Percentiles rank a stretch among this genome's conserved stretches.
Evolutionary conservation across 371 early-diverging fungal species (phyloP).

Genomic region (Syncephalis plumigaleata): DNA sequence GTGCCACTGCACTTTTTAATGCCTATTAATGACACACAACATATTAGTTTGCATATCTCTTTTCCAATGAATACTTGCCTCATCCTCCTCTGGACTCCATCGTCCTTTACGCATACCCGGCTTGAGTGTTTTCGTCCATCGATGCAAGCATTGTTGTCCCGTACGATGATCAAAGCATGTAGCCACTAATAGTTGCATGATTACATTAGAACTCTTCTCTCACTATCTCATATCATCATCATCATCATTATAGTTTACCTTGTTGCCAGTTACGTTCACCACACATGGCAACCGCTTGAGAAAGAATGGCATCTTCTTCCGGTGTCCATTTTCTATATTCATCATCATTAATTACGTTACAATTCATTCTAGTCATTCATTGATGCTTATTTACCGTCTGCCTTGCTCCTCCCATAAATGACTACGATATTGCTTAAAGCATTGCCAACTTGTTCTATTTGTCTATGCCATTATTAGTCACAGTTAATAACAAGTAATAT

Average conservation of each 20-base stretch:
- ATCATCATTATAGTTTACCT: slow-evolving; percentile 7
- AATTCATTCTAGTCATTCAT: not conserved
- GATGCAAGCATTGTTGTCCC: slow-evolving; percentile 66
- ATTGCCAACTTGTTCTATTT: not conserved
- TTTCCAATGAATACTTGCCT: slow-evolving; percentile 5
- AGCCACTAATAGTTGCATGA: slow-evolving; percentile 45
- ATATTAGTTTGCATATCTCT: slow-evolving; percentile 3
- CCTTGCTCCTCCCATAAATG: not conserved
- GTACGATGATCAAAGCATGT: slow-evolving; percentile 43
- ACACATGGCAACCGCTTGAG: slow-evolving; percentile 29
- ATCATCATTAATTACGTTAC: not conserved
- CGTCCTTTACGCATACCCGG: slow-evolving; percentile 55
- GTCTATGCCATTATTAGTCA: slow-evolving; percentile 15
- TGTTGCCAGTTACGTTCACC: slow-evolving; percentile 56
- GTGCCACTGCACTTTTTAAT: slow-evolving; percentile 37
- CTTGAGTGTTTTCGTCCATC: slow-evolving; percentile 58
- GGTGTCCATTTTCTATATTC: slow-evolving; percentile 28
- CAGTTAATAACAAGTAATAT: slow-evolving; percentile 18
- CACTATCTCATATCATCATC: too few relatives aligned
- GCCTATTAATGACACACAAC: slow-evolving; percentile 10
- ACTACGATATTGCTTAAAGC: not conserved
- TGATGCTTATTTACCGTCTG: not conserved
- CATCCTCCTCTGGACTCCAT: slow-evolving; percentile 64
- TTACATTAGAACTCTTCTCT: too few relatives aligned
- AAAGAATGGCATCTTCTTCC: slow-evolving; percentile 37